A percentile compares a stretch with the other conserved stretches of the same genome.
Conservation (phyloP, 2,329 filamentous ascomycete species). For the Pseudopithomyces maydicus region DNA sequence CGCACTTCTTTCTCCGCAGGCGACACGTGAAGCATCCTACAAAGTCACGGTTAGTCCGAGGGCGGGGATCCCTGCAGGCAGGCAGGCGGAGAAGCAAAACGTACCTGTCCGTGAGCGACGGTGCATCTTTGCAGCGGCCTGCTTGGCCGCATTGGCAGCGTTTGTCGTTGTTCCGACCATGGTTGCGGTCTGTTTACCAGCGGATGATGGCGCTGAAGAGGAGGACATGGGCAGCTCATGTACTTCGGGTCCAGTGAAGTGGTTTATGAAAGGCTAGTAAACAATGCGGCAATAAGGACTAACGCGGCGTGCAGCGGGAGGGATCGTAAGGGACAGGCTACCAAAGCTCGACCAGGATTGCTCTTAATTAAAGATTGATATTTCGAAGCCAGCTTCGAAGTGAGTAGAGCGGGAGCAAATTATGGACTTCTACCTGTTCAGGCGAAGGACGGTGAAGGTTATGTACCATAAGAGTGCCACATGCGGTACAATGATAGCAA, state of each 20-base stretch:
- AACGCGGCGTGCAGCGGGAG: constrained; percentile 47
- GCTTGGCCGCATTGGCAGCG: constrained; percentile 58
- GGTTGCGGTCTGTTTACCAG: constrained; percentile 51
- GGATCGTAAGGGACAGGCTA: constrained; percentile 50
- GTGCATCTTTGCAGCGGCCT: constrained; percentile 82
- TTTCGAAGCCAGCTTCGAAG: constrained; percentile 53
- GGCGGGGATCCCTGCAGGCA: constrained; percentile 41
- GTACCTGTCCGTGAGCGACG: constrained; percentile 91
- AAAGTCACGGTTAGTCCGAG: constrained; percentile 45
- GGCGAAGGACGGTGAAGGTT: constrained; percentile 38
- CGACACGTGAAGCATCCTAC: constrained; percentile 71
- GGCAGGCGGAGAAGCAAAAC: constrained; percentile 47
- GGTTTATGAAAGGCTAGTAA: constrained; percentile 47
- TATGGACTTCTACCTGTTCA: constrained; percentile 50
- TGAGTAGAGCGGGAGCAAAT: constrained; percentile 51
- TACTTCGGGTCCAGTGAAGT: constrained; percentile 48
- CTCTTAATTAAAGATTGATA: constrained; percentile 54
- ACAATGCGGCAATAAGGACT: constrained; percentile 49
- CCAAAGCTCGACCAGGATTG: constrained; percentile 47
- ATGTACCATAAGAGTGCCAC: constrained; percentile 55
- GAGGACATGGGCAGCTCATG: constrained; percentile 55
- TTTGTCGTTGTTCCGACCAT: constrained; percentile 56
- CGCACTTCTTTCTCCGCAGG: constrained; percentile 71
- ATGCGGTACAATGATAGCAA: constrained; percentile 44
- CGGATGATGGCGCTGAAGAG: constrained; percentile 47